Evolutionary conservation across 371 early-diverging fungal genomes (phyloP), one percentile per base, ranked within the genome.

Genomic region (Rhizopus arrhizus): DNA sequence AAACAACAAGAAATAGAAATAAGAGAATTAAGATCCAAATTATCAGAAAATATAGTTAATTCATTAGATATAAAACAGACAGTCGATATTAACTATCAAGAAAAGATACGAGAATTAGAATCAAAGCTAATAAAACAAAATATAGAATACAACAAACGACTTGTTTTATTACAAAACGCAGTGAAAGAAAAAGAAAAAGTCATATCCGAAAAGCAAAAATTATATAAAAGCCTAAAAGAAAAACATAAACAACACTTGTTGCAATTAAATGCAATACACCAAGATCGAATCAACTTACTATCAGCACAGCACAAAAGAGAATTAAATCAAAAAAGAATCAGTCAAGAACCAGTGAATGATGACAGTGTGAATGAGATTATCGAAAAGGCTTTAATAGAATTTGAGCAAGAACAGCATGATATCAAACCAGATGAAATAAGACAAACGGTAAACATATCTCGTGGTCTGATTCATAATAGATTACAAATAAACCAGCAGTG

Each of bases 151-250:
- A 9, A 43, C n/a, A 43, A 43, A 11, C 43, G 15, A 13, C 15
- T 43, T 11, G 43, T 5, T n/a, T 11, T n/a, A 13, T 43, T 43
- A 13, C 8, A 43, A 13, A 13, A 43, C 5, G 43, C 43, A 11
- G 4, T 43, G 1, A n/a, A 43, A 15, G 43, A 43, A 43, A 43
- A 43, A 43, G 43, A 43, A 13, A 43, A 13, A 43, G 5, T 9
- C 5, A n/a, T 43, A 5, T 0, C 4, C n/a, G 13, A 43, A 13
- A 43, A 43, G 15, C 43, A 43, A 43, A n/a, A 11, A n/a, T 15
- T 43, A 43, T 43, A 43, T 15, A n/a, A 43, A 43, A 15, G n/a
- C 5, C 43, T 43, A 43, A 43, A 43, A 13, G 43, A 43, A 43
- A 43, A 43, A 11, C 43, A 43, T 13, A 11, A 15, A 13, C 43